Evolutionary conservation across 2,329 filamentous ascomycete species (phyloP), one percentile per base, ranked within the genome.

Genomic region (Botrytis pseudocinerea): DNA sequence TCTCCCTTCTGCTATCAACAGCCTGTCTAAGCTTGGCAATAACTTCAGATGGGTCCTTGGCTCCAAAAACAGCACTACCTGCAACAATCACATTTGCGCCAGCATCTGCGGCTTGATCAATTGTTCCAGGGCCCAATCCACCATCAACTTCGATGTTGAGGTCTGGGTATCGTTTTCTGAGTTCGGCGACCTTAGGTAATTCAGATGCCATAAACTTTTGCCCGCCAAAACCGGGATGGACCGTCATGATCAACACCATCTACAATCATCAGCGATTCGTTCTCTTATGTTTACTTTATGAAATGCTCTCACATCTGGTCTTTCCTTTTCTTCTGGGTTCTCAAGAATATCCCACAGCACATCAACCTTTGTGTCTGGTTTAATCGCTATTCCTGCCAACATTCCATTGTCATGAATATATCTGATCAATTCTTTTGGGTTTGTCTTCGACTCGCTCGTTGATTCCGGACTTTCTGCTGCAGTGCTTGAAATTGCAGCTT

Each of bases 191-290:
- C 85, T 99, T 99, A 81, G 95, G 94, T 77, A 99, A 89, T 85
- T 97, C 94, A 10, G 93, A 93, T 20, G 94, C 91, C 94, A 98
- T 98, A 87, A 99, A 99, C 81, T 97, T 98, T 82, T 99, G 96
- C 10, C 96, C 96, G 76, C 96, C 96, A 81, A 99, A 99, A 63
- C 96, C 96, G 62, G 96, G 96, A 84, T 99, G 90, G 61, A 99
- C 96, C 1, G 96, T 99, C 96, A 99, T 99, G 74, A 99, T 89
- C 28, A 99, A 90, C 54, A 97, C 94, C 96, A 99, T 99, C 95
- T 98, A 28, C 44, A 40, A 40, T 68, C 28, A 71, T 77, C 62
- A 79, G 75, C 38, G 22, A 70, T 20, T 46, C 8, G 28, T 62
- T n/a, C 35, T 46, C 59, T 32, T 38, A 20, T 66, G 18, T 32